Evolutionary conservation across 306 rosid species (phyloP), one percentile per base, ranked within the genome.

Genomic region (Dalbergia oliveri): DNA sequence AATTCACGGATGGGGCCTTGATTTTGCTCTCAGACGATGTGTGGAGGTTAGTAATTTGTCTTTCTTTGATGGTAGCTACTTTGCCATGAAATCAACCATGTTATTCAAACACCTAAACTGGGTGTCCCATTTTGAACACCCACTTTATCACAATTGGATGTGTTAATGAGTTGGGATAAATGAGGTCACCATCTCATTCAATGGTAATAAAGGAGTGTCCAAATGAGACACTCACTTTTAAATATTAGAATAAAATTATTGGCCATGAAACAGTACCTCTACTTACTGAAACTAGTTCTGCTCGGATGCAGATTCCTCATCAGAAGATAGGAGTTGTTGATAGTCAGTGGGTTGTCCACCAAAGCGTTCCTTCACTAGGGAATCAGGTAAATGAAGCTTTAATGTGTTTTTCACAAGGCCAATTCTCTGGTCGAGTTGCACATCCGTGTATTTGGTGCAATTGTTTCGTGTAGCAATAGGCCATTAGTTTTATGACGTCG

Each of bases 1-100:
- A 54, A 80, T 94, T 70, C 99, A 94, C 81, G 99, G 99, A 75
- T 94, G 99, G 99, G 99, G 99, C 50, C 90, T 94, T 16, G 99
- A 94, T 84, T 93, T 94, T 79, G 91, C 94, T 62, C 93, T 94
- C 21, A 79, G 97, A 81, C 86, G 64, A 83, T 94, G 99, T 64
- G 90, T 94, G 15, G 90, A 88, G 86, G 99, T 92, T 66, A 31
- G 81, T 77, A 61, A 9, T 50, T 64, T 63, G 31, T 34, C 23
- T 59, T 65, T 54, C 34, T 37, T 31, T 37, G 70, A 65, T 58
- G 49, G 11, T 58, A 41, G 58, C 19, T 76, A 13, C 12, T 47
- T 23, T 31, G 37, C 59, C n/a, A 16, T 21, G 23, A 21, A 21
- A 21, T 21, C 23, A 21, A 21, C 31, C 3, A 1, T 26, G 31